These are phyloP conservation scores for Cryptococcus amylolentus DNA, from an alignment of 1,284 basidiomycete species.

Conservation along the genomic window DNA sequence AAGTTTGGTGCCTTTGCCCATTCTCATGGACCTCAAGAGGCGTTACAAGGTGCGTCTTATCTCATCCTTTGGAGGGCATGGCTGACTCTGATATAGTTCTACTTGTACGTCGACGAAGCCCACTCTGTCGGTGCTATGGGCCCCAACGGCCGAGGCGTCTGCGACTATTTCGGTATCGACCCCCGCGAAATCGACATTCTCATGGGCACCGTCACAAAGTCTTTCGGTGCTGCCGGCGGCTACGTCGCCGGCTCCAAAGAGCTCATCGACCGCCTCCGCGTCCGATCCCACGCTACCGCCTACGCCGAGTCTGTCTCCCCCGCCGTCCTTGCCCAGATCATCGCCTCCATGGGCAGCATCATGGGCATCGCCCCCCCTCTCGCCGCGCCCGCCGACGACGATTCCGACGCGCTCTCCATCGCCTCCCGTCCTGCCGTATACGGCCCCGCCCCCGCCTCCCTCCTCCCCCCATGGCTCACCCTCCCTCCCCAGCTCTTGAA, in stretches of 20 bases:
- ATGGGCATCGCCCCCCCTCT: constrained; percentile 73
- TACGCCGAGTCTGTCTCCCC: constrained; percentile 92
- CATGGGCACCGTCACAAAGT: constrained; percentile 99
- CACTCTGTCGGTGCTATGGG: constrained; percentile 96
- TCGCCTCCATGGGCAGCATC: constrained; percentile 91
- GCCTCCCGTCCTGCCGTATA: constrained; percentile 37
- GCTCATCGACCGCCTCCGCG: constrained; percentile 75
- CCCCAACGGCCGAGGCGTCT: constrained; percentile 87
- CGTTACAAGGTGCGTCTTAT: constrained; percentile 77
- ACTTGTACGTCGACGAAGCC: constrained; percentile 93
- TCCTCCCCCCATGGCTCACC: constrained; percentile 66
- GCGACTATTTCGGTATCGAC: constrained; percentile 88
- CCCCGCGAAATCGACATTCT: constrained; percentile 82
- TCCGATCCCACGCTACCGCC: constrained; percentile 76
- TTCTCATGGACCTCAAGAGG: constrained; percentile 80
- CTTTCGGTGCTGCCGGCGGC: constrained; percentile 94
- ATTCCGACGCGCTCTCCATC: constrained; percentile 51
- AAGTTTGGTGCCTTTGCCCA: constrained; percentile 80
- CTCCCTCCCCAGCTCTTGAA: constrained; percentile 68
- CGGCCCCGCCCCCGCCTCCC: constrained; percentile 63
- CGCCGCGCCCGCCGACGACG: constrained; percentile 32
- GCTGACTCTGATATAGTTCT: constrained; percentile 64
- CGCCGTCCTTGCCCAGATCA: constrained; percentile 83
- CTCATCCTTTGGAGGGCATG: background rate
- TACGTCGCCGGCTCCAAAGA: constrained; percentile 84